These are phyloP conservation scores for Pyrus hybrid DNA, from an alignment of 331 rosid species.

Conservation along the genomic window DNA sequence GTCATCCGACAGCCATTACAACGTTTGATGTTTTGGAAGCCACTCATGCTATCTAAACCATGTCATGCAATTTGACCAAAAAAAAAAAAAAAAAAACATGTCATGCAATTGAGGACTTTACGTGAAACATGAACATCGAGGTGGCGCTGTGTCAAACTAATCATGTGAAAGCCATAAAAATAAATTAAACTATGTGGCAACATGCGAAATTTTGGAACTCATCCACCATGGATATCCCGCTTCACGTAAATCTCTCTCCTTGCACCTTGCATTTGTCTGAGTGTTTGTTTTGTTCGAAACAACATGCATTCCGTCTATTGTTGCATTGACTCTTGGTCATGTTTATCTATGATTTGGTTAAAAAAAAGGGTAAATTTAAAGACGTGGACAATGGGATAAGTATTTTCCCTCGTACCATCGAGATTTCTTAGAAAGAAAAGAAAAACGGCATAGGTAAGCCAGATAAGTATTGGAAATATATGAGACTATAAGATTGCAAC, in stretches of 20 bases:
- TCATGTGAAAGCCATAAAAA: no score
- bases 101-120: background rate
- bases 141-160: background rate
- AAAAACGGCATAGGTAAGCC: background rate
- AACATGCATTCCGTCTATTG: background rate
- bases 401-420: background rate
- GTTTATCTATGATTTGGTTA: background rate
- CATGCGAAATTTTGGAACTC: background rate
- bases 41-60: background rate
- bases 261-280: background rate
- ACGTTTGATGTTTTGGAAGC: background rate
- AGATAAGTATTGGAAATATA: background rate
- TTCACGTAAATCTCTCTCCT: background rate
- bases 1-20: background rate
- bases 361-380: no score
- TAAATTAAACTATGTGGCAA: background rate
- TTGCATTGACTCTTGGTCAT: background rate
- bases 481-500: background rate
- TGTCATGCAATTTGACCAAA: no score
- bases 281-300: background rate
- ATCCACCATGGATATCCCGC: background rate
- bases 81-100: no score
- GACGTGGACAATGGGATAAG: no score
- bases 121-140: no score
- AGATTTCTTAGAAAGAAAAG: background rate